phyloP scores from a whole-genome alignment of 2,329 filamentous ascomycete species.

The Dothiorella sarmentorum region DNA sequence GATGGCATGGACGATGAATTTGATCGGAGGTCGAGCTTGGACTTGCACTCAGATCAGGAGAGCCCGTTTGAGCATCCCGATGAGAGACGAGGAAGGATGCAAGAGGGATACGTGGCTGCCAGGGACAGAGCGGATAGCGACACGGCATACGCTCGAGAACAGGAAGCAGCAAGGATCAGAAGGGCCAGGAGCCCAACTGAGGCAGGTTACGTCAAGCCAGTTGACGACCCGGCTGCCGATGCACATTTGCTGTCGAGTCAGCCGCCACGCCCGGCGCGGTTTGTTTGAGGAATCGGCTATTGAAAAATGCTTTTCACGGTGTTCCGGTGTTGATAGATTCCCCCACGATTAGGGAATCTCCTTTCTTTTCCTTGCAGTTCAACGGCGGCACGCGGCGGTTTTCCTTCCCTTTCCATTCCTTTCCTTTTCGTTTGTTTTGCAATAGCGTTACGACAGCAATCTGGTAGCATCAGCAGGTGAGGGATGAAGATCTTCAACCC shows the following conservation, averaged over 20 bases:
- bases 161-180: conserved; percentile 1
- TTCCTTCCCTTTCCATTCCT: too few species aligned
- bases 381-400: neutral
- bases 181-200: conserved; percentile 10
- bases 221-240: neutral
- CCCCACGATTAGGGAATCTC: neutral
- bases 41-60: conserved; percentile 9
- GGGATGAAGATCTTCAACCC: neutral
- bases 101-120: conserved; percentile 11
- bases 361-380: neutral
- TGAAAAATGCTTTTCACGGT: neutral
- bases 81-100: conserved; percentile 13
- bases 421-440: neutral
- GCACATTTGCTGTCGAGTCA: conserved; percentile 3
- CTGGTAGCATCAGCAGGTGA: neutral
- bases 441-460: conserved; percentile 7
- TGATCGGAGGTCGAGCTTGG: conserved; percentile 6
- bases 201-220: conserved; percentile 9
- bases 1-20: conserved; percentile 15
- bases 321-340: neutral
- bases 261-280: neutral
- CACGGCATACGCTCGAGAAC: conserved; percentile 3
- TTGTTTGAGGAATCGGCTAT: neutral
- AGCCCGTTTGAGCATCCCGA: conserved; percentile 17
- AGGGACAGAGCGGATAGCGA: conserved; percentile 9